Conservation (phyloP, 257 asterid species). For the Solanum lignicaule region DNA sequence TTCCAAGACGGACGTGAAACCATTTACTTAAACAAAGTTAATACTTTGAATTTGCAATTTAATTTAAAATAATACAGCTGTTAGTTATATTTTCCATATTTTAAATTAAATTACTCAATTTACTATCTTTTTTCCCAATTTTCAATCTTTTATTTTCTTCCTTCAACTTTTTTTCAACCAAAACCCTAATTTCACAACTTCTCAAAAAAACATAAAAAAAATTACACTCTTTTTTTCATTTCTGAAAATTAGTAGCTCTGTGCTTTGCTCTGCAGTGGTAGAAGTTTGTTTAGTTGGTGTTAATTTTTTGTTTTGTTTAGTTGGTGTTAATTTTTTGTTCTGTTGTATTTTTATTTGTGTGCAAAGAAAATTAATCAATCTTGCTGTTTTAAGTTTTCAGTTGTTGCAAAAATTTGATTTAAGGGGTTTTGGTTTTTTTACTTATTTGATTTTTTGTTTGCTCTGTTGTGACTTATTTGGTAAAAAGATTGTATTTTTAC, state of each 20-base stretch:
- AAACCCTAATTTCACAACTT: slow-evolving; percentile 51
- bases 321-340: slow-evolving; percentile 4
- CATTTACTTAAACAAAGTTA: slow-evolving; percentile 75
- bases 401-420: neutral
- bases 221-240: slow-evolving; percentile 1
- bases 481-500: slow-evolving; percentile 8
- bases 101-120: slow-evolving; percentile 16
- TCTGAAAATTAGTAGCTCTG: slow-evolving; percentile 4
- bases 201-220: slow-evolving; percentile 6
- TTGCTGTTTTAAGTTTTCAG: neutral
- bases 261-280: neutral
- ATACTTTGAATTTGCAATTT: slow-evolving; percentile 50
- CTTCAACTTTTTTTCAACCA: slow-evolving; percentile 26
- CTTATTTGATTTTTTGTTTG: neutral
- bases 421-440: neutral
- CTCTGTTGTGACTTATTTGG: neutral
- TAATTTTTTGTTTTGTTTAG: slow-evolving; percentile 3
- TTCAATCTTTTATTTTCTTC: slow-evolving; percentile 24
- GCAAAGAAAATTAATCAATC: neutral
- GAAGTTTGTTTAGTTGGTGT: neutral
- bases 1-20: slow-evolving; percentile 90
- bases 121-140: neutral
- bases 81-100: slow-evolving; percentile 21
- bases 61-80: slow-evolving; percentile 28
- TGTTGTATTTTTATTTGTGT: neutral